Evolutionary conservation across 306 rosid genomes (phyloP), one percentile per base, ranked within the genome.

Genomic region (Dryas alaskensis): DNA sequence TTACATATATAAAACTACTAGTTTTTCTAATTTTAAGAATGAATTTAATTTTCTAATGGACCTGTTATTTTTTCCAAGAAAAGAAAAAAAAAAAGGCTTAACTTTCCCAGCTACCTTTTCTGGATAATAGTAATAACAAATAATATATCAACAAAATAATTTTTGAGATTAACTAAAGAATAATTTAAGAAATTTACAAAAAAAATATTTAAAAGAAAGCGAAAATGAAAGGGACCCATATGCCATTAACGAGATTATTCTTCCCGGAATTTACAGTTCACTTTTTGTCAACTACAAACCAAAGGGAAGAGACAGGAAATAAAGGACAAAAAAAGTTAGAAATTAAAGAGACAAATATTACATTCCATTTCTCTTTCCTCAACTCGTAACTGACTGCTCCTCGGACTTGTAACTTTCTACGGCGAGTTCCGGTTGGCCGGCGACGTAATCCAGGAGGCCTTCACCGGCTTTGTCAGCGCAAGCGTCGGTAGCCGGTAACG

Each of bases 361-460:
- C 49, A 74, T 10, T 10, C 12, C 52, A 63, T 54, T 12, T 44
- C 3, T 1, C 16, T 11, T 31, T 55, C 48, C 12, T 44, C 67
- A 1, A 40, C 67, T 37, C 9, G 13, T 57, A 1, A 54, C 12
- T 43, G 46, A 3, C 48, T 3, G 9, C 48, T 75, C 82, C 65
- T 88, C 96, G 31, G 84, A 74, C 70, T 84, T 82, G 82, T 79
- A 81, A 59, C 65, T 19, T 44, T 78, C 89, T 1, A 83, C 44
- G 5, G 62, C 70, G 7, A 49, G 89, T 0, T 89, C 92, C 4
- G 70, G 88, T 31, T 82, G 85, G 40, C 97, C 96, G 53, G 97
- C 90, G 53, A 93, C 97, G 75, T 84, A 91, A 71, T 89, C 86
- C 49, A 93, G 92, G 69, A 93, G 88, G 44, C 87, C 93, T 61